Evolutionary conservation across 192 early-diverging fungal genomes (phyloP).

Genomic region (Chytriomyces sp.): DNA sequence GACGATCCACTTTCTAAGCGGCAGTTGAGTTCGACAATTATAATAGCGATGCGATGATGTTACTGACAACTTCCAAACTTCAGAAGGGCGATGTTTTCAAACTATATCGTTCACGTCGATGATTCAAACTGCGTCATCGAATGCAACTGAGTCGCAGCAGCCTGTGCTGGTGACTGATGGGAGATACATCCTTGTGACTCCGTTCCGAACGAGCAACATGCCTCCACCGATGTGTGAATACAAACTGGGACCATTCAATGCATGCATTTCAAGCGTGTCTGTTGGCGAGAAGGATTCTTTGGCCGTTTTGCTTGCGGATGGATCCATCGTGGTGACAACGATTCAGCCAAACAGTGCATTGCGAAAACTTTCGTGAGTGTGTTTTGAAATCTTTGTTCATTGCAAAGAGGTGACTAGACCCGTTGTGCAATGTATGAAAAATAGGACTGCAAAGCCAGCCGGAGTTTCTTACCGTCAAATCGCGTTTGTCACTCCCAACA

Average conservation of each 20-base stretch:
- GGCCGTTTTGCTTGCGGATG: conserved; percentile 70
- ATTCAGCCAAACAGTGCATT: neutral
- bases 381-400: no score
- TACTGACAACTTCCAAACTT: neutral
- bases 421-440: neutral
- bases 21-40: neutral
- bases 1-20: conserved; percentile 59
- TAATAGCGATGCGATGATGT: conserved; percentile 27
- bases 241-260: conserved; percentile 43
- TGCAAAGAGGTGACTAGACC: no score
- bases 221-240: conserved; percentile 92
- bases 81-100: conserved; percentile 15
- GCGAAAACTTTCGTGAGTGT: neutral
- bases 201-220: conserved; percentile 81
- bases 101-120: conserved; percentile 1
- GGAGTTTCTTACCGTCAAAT: conserved; percentile 63
- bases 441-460: neutral
- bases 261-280: conserved; percentile 69
- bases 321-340: conserved; percentile 28
- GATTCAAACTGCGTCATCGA: conserved; percentile 38
- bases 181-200: conserved; percentile 65
- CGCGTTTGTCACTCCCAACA: conserved; percentile 60
- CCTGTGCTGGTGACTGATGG: conserved; percentile 84
- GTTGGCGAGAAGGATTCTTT: conserved; percentile 70
- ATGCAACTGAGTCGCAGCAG: conserved; percentile 48